Evolutionary conservation across 306 rosid species (phyloP).

Genomic region (Spatholobus suberectus): DNA sequence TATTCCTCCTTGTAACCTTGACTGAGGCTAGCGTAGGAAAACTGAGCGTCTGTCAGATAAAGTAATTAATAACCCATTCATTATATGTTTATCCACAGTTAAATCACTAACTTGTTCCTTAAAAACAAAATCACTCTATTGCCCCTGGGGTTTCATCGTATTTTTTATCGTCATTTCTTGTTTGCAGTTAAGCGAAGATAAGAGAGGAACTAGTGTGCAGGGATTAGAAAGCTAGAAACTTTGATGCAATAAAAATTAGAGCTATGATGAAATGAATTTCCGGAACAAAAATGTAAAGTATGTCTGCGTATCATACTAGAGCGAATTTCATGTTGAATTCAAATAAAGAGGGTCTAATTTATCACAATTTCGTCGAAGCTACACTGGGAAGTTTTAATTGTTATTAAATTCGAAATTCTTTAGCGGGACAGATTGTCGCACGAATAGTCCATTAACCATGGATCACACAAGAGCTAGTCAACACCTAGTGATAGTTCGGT

Average conservation of each 20-base stretch:
- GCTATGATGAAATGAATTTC: background rate
- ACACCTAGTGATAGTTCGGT: constrained; percentile 37
- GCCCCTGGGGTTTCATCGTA: background rate
- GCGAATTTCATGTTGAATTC: constrained; percentile 2
- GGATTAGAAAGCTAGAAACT: background rate
- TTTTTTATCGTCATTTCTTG: background rate
- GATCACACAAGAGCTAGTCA: constrained; percentile 38
- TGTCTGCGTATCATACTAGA: background rate
- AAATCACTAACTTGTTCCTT: too few species aligned
- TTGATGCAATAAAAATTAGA: background rate
- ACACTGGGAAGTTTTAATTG: background rate
- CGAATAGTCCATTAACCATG: constrained; percentile 25
- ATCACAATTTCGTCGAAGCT: background rate
- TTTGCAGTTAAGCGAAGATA: background rate
- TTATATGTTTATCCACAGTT: background rate
- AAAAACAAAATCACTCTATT: background rate
- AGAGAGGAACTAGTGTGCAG: background rate
- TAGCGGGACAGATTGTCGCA: background rate
- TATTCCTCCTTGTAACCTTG: too few species aligned
- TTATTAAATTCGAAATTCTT: background rate
- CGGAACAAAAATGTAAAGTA: background rate
- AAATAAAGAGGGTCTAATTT: background rate
- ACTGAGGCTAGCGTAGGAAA: too few species aligned
- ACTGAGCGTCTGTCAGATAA: too few species aligned
- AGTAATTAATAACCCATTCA: background rate